Base-by-base conservation (phyloP, 2,329 filamentous ascomycete species). In the Fusarium annulatum region DNA sequence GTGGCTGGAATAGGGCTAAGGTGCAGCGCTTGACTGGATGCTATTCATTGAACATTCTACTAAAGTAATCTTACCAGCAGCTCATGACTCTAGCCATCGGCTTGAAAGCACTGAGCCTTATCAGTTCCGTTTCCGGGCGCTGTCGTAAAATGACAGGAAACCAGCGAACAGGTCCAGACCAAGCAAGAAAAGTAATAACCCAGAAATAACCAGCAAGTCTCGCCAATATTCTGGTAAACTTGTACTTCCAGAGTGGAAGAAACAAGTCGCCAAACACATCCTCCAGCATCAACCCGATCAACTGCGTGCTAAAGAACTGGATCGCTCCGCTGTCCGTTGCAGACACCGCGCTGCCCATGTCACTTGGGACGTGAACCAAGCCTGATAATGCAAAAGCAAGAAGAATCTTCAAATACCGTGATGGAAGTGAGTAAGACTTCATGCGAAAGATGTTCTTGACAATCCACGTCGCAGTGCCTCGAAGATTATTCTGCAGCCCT, bases 131-230 rank as follows among this genome's bases (percentile, higher is more conserved):
- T 38, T 71, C 69, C 15, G 43, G 49, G 3, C 30, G 66, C 39
- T 75, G 73, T 36, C 61, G 64, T 4, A 71, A 14, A 46, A 75
- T 75, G 3, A 75, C 72, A 9, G 73, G 72, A 42, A 75, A 75
- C 73, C 73, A 75, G 16, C 73, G 49, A 3, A 71, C 72, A 6
- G 73, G 73, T 2, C 73, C 73, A 9, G 72, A 71, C 73, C 73
- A 75, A 21, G 62, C 73, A 39, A 75, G 73, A 64, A 71, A 75
- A n/a, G 42, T 34, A 30, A 75, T 61, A 19, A 75, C 72, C 73
- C 73, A 75, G 15, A 73, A 71, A 28, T 75, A 75, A 1, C 73
- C 73, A 26, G 61, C 55, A 15, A 73, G 28, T 11, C 26, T 70
- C 11, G 62, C 63, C 11, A 75, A 5, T 0, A 64, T 0, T 5